Evolutionary conservation across 1,139 yeast genomes (phyloP).

Genomic region (Lodderomyces orthopsilosis): DNA sequence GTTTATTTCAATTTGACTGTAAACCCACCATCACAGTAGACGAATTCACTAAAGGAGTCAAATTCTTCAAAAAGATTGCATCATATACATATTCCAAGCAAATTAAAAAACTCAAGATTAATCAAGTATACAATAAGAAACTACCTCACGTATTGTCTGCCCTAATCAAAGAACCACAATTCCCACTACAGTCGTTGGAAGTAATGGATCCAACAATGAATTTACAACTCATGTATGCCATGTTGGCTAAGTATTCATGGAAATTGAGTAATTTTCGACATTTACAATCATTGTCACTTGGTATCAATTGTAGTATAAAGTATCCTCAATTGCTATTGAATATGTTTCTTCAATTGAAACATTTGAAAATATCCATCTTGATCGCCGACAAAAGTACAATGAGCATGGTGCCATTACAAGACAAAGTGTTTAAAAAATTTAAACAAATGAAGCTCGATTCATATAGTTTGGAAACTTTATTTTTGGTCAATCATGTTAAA

Average conservation of each 20-base stretch:
- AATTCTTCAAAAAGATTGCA: constrained; percentile 24
- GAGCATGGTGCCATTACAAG: constrained; percentile 21
- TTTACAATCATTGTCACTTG: constrained; percentile 23
- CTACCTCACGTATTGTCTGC: constrained; percentile 25
- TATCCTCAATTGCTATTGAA: constrained; percentile 23
- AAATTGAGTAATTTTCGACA: constrained; percentile 21
- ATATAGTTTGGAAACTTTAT: constrained; percentile 18
- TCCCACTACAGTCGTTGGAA: constrained; percentile 20
- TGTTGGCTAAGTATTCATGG: constrained; percentile 29
- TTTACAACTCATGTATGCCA: constrained; percentile 24
- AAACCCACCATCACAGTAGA: constrained; percentile 23
- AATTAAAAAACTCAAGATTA: constrained; percentile 22
- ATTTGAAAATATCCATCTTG: constrained; percentile 21
- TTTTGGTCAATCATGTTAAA: constrained; percentile 29
- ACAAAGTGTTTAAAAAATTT: constrained; percentile 17
- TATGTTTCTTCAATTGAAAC: constrained; percentile 27
- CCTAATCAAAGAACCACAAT: constrained; percentile 19
- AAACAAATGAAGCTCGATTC: constrained; percentile 5
- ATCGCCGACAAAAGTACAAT: constrained; percentile 16
- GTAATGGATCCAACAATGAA: constrained; percentile 24
- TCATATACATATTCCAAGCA: constrained; percentile 17
- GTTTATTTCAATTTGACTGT: constrained; percentile 26
- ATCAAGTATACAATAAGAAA: constrained; percentile 21
- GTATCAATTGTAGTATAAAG: constrained; percentile 26
- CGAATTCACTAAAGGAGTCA: constrained; percentile 32